Percentiles rank a stretch among this genome's conserved stretches.
These are phyloP conservation scores for Suillus spraguei DNA, from an alignment of 768 basidiomycete genomes.

Conservation along the genomic window DNA sequence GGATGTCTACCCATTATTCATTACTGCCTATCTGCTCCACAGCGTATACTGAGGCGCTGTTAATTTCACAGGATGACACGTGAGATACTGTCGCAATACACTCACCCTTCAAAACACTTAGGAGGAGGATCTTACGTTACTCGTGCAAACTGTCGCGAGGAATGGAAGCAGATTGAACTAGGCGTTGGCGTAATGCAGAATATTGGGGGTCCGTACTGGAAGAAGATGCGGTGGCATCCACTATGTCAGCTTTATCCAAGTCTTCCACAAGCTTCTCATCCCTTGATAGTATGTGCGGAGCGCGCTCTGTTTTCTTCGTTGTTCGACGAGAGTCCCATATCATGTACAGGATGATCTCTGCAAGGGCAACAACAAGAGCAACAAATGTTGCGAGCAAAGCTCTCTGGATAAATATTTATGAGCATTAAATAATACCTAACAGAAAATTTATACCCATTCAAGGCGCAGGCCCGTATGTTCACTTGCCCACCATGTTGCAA, in stretches of 20 bases:
- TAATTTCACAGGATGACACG: conserved; percentile 1
- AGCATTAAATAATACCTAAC: conserved; percentile 9
- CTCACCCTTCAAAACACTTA: background rate
- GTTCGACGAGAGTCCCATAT: conserved; percentile 66
- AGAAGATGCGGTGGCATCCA: conserved; percentile 17
- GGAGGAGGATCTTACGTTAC: background rate
- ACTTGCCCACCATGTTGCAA: conserved; percentile 75
- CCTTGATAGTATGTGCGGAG: conserved; percentile 4
- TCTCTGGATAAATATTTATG: conserved; percentile 40
- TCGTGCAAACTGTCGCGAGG: background rate
- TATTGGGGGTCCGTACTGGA: conserved; percentile 24
- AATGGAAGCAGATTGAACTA: background rate
- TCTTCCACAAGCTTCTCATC: conserved; percentile 16
- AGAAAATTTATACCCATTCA: conserved; percentile 62
- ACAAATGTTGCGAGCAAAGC: conserved; percentile 63
- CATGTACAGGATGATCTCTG: conserved; percentile 71
- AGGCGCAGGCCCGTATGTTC: conserved; percentile 61
- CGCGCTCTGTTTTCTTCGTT: conserved; percentile 15
- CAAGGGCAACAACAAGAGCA: conserved; percentile 65
- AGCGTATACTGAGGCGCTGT: background rate
- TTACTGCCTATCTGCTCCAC: background rate
- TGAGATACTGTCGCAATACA: background rate
- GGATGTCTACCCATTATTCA: background rate
- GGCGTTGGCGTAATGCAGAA: conserved; percentile 21
- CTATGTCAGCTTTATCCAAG: conserved; percentile 4